Percentiles rank a stretch among this genome's conserved stretches.
Conservation (phyloP, 148 eudicot species). For the Dianthus caryophyllus region DNA sequence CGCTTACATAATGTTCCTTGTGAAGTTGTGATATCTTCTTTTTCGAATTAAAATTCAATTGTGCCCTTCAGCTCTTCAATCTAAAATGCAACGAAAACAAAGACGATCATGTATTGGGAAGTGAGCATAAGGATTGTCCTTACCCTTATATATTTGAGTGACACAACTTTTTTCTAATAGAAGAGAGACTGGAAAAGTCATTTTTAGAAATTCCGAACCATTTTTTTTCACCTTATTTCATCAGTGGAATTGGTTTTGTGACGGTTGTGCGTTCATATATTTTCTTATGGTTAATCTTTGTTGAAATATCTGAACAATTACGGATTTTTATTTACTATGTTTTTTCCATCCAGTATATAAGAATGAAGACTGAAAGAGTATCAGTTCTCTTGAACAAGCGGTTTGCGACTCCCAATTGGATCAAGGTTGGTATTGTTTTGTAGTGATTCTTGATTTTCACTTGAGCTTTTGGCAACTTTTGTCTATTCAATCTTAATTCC, state of each 20-base stretch:
- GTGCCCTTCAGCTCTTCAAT: not conserved
- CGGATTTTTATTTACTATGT: not conserved
- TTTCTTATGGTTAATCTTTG: too few relatives aligned
- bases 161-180: too few relatives aligned
- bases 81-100: not conserved
- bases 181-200: too few relatives aligned
- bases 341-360: conserved; percentile 58
- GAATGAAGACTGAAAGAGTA: conserved; percentile 79
- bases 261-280: too few relatives aligned
- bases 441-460: not conserved
- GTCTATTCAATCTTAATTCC: conserved; percentile 5
- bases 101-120: not conserved
- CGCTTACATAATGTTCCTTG: too few relatives aligned
- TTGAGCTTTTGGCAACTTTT: not conserved
- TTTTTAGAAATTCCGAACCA: too few relatives aligned
- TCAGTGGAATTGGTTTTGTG: too few relatives aligned
- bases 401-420: conserved; percentile 89
- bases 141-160: too few relatives aligned
- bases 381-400: conserved; percentile 83
- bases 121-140: not conserved
- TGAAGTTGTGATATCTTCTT: not conserved
- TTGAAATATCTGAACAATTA: not conserved
- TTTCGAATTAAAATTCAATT: not conserved
- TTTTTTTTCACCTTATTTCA: too few relatives aligned
- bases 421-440: conserved; percentile 59